Conservation (phyloP, 1,284 basidiomycete species). For the Ganoderma meredithae region DNA sequence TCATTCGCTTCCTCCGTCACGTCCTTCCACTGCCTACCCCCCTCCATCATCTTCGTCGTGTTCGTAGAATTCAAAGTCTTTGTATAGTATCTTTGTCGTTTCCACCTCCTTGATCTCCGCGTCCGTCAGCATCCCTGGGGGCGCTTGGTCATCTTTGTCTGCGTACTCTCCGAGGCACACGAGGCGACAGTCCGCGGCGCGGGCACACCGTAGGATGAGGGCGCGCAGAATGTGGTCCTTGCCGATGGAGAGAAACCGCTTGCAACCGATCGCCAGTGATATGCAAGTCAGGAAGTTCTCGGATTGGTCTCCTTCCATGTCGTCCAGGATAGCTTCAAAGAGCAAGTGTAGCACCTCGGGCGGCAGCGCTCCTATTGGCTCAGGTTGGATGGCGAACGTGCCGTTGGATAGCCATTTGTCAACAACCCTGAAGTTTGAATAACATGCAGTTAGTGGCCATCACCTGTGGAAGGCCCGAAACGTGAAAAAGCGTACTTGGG, state of each 20-base stretch:
- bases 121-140: slow-evolving; percentile 19
- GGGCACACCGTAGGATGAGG: background rate
- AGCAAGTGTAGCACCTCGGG: slow-evolving; percentile 4
- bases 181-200: slow-evolving; percentile 24
- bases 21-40: slow-evolving; percentile 26
- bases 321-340: background rate
- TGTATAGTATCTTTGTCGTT: background rate
- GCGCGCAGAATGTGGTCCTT: slow-evolving; percentile 10
- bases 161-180: slow-evolving; percentile 27
- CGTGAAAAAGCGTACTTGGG: background rate
- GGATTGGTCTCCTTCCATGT: background rate
- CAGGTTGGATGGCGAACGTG: background rate
- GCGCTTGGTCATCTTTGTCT: slow-evolving; percentile 6
- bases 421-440: background rate
- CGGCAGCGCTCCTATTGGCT: background rate
- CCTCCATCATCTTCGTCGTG: background rate
- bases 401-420: slow-evolving; percentile 2
- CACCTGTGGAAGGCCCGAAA: background rate
- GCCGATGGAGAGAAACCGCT: slow-evolving; percentile 15
- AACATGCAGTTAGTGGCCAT: background rate
- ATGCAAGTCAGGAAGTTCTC: background rate
- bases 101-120: slow-evolving; percentile 13
- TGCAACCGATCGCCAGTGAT: slow-evolving; percentile 12
- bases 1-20: slow-evolving; percentile 19
- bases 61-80: background rate